A percentile compares a stretch with the other conserved stretches of the same genome.
These are phyloP conservation scores for Tylopilus sp. DNA, from an alignment of 1,284 basidiomycete genomes.

Conservation along the genomic window DNA sequence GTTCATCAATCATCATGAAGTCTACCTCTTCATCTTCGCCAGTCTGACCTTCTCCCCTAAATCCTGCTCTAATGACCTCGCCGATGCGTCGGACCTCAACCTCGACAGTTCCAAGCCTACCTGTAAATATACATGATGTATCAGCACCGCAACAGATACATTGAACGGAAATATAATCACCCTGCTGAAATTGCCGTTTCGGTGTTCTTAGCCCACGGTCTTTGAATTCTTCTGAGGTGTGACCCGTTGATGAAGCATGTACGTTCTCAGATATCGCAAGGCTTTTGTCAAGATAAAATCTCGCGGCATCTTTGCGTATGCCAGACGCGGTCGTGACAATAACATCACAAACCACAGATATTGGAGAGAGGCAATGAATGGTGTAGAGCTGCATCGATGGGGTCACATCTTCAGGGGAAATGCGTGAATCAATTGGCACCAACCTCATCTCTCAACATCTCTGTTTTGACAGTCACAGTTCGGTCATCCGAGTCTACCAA, in stretches of 20 bases:
- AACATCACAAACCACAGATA: slow-evolving; percentile 18
- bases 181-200: not conserved
- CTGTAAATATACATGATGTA: slow-evolving; percentile 1
- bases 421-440: not conserved
- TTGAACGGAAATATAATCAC: not conserved
- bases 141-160: not conserved
- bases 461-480: slow-evolving; percentile 6
- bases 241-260: slow-evolving; percentile 9
- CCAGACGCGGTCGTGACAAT: slow-evolving; percentile 1
- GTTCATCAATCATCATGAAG: slow-evolving; percentile 15
- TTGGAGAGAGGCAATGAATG: slow-evolving; percentile 16
- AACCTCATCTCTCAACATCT: slow-evolving; percentile 17
- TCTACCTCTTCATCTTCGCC: slow-evolving; percentile 2
- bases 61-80: slow-evolving; percentile 5
- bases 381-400: slow-evolving; percentile 10
- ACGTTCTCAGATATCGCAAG: not conserved
- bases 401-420: not conserved
- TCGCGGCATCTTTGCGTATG: slow-evolving; percentile 8
- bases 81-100: slow-evolving; percentile 19
- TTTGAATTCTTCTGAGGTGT: not conserved
- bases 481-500: slow-evolving; percentile 14
- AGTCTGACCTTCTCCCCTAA: not conserved
- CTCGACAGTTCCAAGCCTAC: slow-evolving; percentile 10
- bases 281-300: slow-evolving; percentile 14
- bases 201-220: slow-evolving; percentile 12